Evolutionary conservation across 345 rosid genomes (phyloP).

Genomic region (Linum lewisii): DNA sequence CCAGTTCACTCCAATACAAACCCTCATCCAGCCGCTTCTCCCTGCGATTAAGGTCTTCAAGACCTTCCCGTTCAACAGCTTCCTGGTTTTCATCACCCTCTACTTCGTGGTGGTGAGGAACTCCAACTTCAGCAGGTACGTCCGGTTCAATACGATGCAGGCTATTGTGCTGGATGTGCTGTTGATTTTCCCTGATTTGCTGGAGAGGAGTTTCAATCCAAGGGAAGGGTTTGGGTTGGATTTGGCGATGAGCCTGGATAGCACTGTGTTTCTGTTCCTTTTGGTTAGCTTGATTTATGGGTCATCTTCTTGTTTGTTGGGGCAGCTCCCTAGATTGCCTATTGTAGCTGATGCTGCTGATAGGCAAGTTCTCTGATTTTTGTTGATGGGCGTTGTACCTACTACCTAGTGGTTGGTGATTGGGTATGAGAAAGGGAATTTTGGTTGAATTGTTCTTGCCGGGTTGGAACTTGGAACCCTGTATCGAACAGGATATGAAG

Average conservation of each 20-base stretch:
- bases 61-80: conserved; percentile 83
- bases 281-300: conserved; percentile 83
- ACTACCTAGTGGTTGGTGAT: too few species aligned
- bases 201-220: conserved; percentile 82
- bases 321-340: conserved; percentile 84
- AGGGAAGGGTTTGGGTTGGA: conserved; percentile 74
- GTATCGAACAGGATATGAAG: too few species aligned
- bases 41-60: conserved; percentile 75
- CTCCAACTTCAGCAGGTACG: conserved; percentile 77
- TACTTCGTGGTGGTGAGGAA: conserved; percentile 90
- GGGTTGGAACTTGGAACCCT: too few species aligned
- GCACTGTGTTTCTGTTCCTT: conserved; percentile 81
- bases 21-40: conserved; percentile 61
- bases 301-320: conserved; percentile 74
- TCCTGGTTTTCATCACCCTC: conserved; percentile 60
- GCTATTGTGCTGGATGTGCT: conserved; percentile 86
- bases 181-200: conserved; percentile 77
- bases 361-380: conserved; percentile 70
- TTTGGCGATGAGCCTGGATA: conserved; percentile 87
- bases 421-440: too few species aligned
- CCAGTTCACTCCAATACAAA: conserved; percentile 56
- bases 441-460: too few species aligned
- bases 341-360: conserved; percentile 98
- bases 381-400: too few species aligned
- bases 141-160: conserved; percentile 97